Percentiles rank a stretch among this genome's conserved stretches.
phyloP scores from a whole-genome alignment of 2,329 filamentous ascomycete genomes.

The Chaetomium globosum region DNA sequence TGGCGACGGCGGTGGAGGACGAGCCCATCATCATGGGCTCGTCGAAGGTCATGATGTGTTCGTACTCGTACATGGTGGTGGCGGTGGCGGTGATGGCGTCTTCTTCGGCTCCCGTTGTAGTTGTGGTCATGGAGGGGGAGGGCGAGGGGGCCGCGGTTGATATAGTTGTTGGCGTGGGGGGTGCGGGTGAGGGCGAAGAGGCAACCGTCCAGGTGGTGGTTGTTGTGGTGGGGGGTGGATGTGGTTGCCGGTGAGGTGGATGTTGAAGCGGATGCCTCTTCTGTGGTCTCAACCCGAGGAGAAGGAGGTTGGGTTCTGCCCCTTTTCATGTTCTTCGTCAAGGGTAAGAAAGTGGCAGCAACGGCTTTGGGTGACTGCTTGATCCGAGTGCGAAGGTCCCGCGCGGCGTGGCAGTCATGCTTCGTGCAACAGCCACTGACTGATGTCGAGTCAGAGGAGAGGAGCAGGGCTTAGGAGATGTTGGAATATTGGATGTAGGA shows the following conservation, averaged over 20 bases:
- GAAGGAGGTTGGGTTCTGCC: conserved; percentile 25
- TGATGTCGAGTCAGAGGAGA: conserved; percentile 3
- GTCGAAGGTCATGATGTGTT: conserved; percentile 39
- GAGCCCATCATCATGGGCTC: conserved; percentile 29
- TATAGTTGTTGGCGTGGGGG: conserved; percentile 22
- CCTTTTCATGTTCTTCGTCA: conserved; percentile 33
- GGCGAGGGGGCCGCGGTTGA: conserved; percentile 14
- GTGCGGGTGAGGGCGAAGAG: conserved; percentile 11
- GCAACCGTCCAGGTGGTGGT: conserved; percentile 1
- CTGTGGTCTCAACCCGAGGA: conserved; percentile 10
- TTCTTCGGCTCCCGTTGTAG: conserved; percentile 7
- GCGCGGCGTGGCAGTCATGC: conserved; percentile 27
- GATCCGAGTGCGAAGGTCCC: conserved; percentile 15
- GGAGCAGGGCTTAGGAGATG: conserved; percentile 14
- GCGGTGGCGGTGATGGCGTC: conserved; percentile 7
- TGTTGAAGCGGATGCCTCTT: neutral
- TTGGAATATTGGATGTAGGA: conserved; percentile 17
- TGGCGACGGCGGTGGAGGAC: conserved; percentile 18
- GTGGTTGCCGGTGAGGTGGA: conserved; percentile 8
- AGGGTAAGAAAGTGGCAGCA: neutral
- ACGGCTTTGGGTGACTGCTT: conserved; percentile 14
- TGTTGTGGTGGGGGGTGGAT: conserved; percentile 10
- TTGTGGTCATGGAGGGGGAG: neutral
- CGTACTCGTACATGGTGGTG: conserved; percentile 37
- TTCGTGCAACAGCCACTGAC: conserved; percentile 14